These are phyloP conservation scores for Hypoxylon sp. DNA, from an alignment of 2,329 filamentous ascomycete species.

Conservation along the genomic window DNA sequence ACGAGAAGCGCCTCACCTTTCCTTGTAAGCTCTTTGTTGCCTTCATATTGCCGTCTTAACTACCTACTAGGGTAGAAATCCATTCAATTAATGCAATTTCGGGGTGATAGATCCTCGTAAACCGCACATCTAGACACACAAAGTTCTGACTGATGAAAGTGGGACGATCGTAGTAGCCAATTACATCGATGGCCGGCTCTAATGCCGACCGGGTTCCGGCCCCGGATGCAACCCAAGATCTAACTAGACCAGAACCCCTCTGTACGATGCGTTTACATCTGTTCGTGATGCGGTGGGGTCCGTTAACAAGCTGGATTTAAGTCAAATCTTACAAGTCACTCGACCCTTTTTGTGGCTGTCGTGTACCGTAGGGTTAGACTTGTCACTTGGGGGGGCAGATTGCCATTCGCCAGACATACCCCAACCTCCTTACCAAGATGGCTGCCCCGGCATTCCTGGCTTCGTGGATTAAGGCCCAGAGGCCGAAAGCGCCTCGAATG, in stretches of 20 bases:
- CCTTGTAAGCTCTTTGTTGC: conserved; percentile 21
- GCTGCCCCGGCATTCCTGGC: conserved; percentile 20
- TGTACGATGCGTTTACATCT: conserved; percentile 11
- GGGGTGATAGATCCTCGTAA: conserved; percentile 4
- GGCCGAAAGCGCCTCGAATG: conserved; percentile 30
- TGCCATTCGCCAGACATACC: conserved; percentile 7
- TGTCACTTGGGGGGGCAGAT: conserved; percentile 1
- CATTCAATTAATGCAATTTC: conserved; percentile 3
- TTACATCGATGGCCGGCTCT: neutral
- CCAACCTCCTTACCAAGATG: conserved; percentile 19
- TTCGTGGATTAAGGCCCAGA: conserved; percentile 37
- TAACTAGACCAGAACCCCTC: conserved; percentile 6
- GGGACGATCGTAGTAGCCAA: conserved; percentile 21
- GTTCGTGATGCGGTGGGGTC: conserved; percentile 17
- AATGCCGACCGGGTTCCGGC: conserved; percentile 26
- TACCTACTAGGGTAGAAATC: neutral
- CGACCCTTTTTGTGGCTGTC: conserved; percentile 10
- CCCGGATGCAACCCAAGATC: conserved; percentile 27
- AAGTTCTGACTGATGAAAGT: conserved; percentile 15
- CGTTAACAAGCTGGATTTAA: neutral
- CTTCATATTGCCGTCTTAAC: conserved; percentile 15
- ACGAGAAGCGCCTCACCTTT: conserved; percentile 20
- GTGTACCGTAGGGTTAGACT: neutral
- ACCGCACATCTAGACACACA: conserved; percentile 7
- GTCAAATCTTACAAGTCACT: conserved; percentile 1